Base-by-base conservation (phyloP, 495 filamentous ascomycete genomes). In the Daldinia bambusicola region DNA sequence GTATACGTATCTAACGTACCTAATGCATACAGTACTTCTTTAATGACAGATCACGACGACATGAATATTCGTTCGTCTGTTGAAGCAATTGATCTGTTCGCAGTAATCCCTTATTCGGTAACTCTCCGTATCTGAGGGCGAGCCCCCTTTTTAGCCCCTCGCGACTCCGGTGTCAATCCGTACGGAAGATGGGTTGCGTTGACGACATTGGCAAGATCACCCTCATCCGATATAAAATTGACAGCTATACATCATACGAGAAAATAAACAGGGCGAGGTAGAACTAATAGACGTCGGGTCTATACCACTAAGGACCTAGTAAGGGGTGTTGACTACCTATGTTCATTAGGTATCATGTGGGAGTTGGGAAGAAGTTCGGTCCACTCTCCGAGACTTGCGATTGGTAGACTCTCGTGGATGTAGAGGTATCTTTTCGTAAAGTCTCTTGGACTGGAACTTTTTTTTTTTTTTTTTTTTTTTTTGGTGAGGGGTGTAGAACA, bases 201-300 rank as follows among this genome's bases (percentile, higher is more conserved):
- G 70, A 65, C 57, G 26, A 45, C 56, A 56, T 30, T 32, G 65
- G 65, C 40, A 72, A 66, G 70, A 72, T 72, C 65, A 57, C 53
- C 70, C n/a, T 32, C 12, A 20, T 13, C 20, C 31, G 12, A 41
- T 41, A 9, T 22, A 10, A 22, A n/a, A 32, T 41, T 61, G 34
- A 20, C 31, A 8, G 20, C n/a, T 20, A 7, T 2, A 10, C 7
- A 16, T 63, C 26, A n/a, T 64, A 63, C 30, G 53, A 13, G 55
- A 22, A 18, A 36, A 22, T 9, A 36, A 30, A 8, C 36, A 18
- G 45, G 16, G 51, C 9, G 22, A 12, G 16, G 22, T n/a, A 12
- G 2, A 32, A 31, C 13, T 53, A 14, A 32, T 53, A 32, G 30
- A 53, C 5, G 4, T 53, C 13, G 9, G 6, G 1, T 48, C 10